These are phyloP conservation scores for Nephelium lappaceum DNA, from an alignment of 345 rosid species.

Conservation along the genomic window DNA sequence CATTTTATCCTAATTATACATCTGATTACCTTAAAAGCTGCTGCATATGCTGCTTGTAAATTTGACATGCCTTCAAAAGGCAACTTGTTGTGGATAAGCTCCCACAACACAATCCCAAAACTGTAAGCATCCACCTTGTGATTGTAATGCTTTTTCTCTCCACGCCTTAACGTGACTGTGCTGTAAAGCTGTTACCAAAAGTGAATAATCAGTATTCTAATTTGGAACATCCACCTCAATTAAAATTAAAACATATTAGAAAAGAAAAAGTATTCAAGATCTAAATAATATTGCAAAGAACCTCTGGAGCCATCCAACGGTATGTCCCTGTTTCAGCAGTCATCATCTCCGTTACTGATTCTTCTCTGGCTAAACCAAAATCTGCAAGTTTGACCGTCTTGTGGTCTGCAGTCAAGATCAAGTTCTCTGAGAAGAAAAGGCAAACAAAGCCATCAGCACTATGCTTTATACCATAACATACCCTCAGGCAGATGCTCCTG, in stretches of 20 bases:
- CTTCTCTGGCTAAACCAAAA: constrained; percentile 99
- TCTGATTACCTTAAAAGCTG: constrained; percentile 83
- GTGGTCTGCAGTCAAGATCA: constrained; percentile 84
- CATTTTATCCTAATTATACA: not conserved
- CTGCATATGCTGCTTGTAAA: constrained; percentile 99
- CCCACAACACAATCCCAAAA: constrained; percentile 98
- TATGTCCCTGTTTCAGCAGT: constrained; percentile 99
- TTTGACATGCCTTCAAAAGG: constrained; percentile 99
- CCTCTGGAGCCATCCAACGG: constrained; percentile 99
- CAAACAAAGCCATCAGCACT: constrained; percentile 21
- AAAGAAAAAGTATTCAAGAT: not conserved
- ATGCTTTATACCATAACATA: not conserved
- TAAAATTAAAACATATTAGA: not conserved
- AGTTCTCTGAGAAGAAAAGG: constrained; percentile 64
- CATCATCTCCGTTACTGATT: constrained; percentile 98
- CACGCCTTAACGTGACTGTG: constrained; percentile 93
- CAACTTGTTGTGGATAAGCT: constrained; percentile 87
- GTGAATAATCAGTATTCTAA: constrained; percentile 13
- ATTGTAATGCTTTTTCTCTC: constrained; percentile 97
- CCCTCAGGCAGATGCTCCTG: not conserved
- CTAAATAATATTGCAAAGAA: constrained; percentile 23
- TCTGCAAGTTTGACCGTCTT: constrained; percentile 93
- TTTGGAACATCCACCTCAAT: constrained; percentile 5
- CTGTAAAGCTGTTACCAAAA: constrained; percentile 74
- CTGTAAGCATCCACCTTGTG: constrained; percentile 97